phyloP scores from a whole-genome alignment of 2,329 filamentous ascomycete genomes.

The Claviceps digitariae region DNA sequence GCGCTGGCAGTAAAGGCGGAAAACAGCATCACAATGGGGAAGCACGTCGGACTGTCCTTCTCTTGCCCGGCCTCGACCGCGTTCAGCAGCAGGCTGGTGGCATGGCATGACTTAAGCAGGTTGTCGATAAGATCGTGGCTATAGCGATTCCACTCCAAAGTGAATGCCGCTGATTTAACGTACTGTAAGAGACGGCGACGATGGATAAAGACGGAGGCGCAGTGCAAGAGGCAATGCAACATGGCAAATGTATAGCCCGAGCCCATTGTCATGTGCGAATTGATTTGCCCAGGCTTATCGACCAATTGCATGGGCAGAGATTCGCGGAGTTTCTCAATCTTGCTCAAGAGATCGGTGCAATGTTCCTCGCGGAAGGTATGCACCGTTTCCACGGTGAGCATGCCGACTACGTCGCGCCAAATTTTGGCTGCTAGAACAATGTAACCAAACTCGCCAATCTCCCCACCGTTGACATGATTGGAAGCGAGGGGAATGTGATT shows the following conservation, averaged over 20 bases:
- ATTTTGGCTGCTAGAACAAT: slow-evolving; percentile 47
- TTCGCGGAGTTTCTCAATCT: slow-evolving; percentile 41
- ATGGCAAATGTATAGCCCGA: slow-evolving; percentile 49
- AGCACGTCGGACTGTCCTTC: slow-evolving; percentile 45
- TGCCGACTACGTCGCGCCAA: slow-evolving; percentile 48
- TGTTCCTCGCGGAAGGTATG: slow-evolving; percentile 40
- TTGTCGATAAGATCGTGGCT: slow-evolving; percentile 40
- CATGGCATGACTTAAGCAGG: slow-evolving; percentile 45
- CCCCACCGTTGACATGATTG: slow-evolving; percentile 27
- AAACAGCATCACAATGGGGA: slow-evolving; percentile 51
- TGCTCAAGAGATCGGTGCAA: slow-evolving; percentile 35
- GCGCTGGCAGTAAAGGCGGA: slow-evolving; percentile 47
- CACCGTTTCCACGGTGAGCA: slow-evolving; percentile 41
- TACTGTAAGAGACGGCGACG: slow-evolving; percentile 45
- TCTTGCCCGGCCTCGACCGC: slow-evolving; percentile 43
- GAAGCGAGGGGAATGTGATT: slow-evolving; percentile 21
- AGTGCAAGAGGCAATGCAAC: slow-evolving; percentile 48
- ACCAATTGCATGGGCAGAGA: slow-evolving; percentile 45
- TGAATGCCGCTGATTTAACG: slow-evolving; percentile 39
- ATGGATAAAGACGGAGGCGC: slow-evolving; percentile 47
- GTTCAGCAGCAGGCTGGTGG: slow-evolving; percentile 40
- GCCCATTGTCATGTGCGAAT: slow-evolving; percentile 50
- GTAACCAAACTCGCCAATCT: slow-evolving; percentile 48
- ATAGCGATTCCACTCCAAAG: slow-evolving; percentile 34
- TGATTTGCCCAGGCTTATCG: slow-evolving; percentile 48